These are phyloP conservation scores for Mytilinidion resinicola DNA, from an alignment of 495 filamentous ascomycete genomes.

Conservation along the genomic window DNA sequence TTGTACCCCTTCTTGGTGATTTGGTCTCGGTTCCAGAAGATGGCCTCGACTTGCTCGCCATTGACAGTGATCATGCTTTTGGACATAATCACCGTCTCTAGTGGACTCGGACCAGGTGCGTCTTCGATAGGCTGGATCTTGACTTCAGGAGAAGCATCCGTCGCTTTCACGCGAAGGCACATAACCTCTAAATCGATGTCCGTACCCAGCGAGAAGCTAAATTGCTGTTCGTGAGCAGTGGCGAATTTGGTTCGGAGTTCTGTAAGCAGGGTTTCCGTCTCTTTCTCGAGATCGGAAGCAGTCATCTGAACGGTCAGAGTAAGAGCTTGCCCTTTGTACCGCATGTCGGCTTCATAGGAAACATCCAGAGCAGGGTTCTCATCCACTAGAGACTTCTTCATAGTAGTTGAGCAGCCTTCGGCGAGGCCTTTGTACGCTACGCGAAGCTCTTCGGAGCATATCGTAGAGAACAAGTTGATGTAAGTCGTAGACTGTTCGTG, in stretches of 20 bases:
- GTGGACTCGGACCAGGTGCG: conserved; percentile 27
- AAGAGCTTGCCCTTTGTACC: conserved; percentile 46
- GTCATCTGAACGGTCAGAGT: conserved; percentile 41
- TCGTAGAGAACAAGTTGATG: conserved; percentile 36
- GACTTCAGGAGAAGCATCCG: conserved; percentile 39
- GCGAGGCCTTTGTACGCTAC: conserved; percentile 27
- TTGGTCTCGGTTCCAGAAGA: conserved; percentile 42
- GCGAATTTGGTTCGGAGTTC: conserved; percentile 38
- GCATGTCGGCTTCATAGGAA: conserved; percentile 41
- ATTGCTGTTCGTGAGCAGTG: conserved; percentile 42
- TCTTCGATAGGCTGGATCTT: conserved; percentile 37
- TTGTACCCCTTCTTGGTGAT: conserved; percentile 38
- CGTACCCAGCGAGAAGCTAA: conserved; percentile 41
- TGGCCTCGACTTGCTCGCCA: conserved; percentile 37
- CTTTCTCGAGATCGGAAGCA: conserved; percentile 27
- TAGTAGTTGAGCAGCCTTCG: conserved; percentile 21
- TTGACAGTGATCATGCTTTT: conserved; percentile 39
- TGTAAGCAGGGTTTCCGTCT: conserved; percentile 25
- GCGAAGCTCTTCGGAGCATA: conserved; percentile 27
- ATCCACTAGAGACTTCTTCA: conserved; percentile 24
- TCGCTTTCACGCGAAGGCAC: conserved; percentile 41
- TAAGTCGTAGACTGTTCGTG: conserved; percentile 43
- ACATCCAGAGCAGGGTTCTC: conserved; percentile 29
- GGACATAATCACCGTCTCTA: conserved; percentile 23
- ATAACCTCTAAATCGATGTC: conserved; percentile 42